phyloP scores from a whole-genome alignment of 495 filamentous ascomycete species.

The Pseudevernia furfuracea region DNA sequence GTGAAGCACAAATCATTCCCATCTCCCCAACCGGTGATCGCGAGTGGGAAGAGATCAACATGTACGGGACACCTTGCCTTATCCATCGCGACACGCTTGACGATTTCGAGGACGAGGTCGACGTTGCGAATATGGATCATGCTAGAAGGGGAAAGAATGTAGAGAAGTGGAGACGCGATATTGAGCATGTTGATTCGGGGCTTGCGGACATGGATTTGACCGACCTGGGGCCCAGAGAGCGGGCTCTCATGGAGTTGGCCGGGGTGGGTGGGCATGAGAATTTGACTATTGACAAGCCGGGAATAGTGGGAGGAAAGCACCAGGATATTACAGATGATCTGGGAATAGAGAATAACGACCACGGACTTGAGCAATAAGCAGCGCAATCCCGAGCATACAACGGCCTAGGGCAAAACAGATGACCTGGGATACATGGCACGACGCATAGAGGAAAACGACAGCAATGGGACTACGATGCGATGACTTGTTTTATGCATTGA shows the following conservation, averaged over 20 bases:
- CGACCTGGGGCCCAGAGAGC: background rate
- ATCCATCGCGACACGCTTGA: slow-evolving; percentile 21
- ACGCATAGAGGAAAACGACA: slow-evolving; percentile 4
- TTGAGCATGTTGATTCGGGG: slow-evolving; percentile 25
- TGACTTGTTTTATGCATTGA: background rate
- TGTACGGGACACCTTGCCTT: slow-evolving; percentile 21
- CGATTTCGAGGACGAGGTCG: slow-evolving; percentile 11
- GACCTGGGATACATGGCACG: slow-evolving; percentile 1
- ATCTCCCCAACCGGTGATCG: slow-evolving; percentile 21
- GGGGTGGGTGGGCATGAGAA: slow-evolving; percentile 17
- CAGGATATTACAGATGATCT: slow-evolving; percentile 5
- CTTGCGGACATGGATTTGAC: slow-evolving; percentile 23
- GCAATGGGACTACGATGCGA: slow-evolving; percentile 2
- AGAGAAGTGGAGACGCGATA: slow-evolving; percentile 13
- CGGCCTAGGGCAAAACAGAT: slow-evolving; percentile 14
- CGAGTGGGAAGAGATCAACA: slow-evolving; percentile 21
- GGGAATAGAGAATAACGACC: background rate
- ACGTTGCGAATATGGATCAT: slow-evolving; percentile 5
- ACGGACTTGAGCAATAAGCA: slow-evolving; percentile 5
- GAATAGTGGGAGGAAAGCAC: background rate
- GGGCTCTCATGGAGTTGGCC: background rate
- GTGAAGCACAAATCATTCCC: slow-evolving; percentile 20
- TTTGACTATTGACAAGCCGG: slow-evolving; percentile 2
- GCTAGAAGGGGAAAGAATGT: slow-evolving; percentile 10
- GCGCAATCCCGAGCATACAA: background rate